Evolutionary conservation across 179 eudicot genomes (phyloP), one percentile per base, ranked within the genome.

Genomic region (Carnegiea gigantea): DNA sequence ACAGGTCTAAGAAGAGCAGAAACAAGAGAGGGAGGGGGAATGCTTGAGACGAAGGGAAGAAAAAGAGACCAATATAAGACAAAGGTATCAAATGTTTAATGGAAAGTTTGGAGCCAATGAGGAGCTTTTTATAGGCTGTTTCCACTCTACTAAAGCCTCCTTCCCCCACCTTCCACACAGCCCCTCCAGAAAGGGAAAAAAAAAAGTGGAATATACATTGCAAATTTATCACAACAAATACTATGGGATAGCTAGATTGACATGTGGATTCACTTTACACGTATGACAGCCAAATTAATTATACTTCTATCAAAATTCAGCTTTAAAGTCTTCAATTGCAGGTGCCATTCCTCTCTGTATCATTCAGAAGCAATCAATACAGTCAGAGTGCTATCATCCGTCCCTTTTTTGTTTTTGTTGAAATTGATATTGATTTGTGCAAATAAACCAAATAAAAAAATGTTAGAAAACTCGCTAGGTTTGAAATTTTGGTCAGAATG

Each of bases 251-350:
- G 84, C 57, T 81, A 77, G 62, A 76, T 60, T 65, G 88, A 83
- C 81, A 81, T 23, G 80, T 84, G 84, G 84, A 65, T 71, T 46
- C 75, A 51, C 81, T 75, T 75, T 71, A 84, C 88, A 86, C 84
- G 88, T 78, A 82, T 83, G 88, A 84, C 86, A 79, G 84, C 88
- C 77, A 76, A 81, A 84, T 70, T 75, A 83, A 83, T 81, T 77
- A 81, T 83, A 44, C 70, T 73, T 40, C 49, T 24, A 71, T 79
- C 85, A 81, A 74, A 70, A 38, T 53, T 48, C 64, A 85, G 77
- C 62, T 70, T 77, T 1, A 28, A 75, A 80, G 33, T 72, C 78
- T 80, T 73, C 82, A 83, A 67, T 83, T 83, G 83, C 83, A 82
- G 79, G 68, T 84, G 78, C 85, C 85, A 77, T 64, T 79, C 81